Conservation (phyloP, 2,329 filamentous ascomycete species). For the Aspergillus vadensis region DNA sequence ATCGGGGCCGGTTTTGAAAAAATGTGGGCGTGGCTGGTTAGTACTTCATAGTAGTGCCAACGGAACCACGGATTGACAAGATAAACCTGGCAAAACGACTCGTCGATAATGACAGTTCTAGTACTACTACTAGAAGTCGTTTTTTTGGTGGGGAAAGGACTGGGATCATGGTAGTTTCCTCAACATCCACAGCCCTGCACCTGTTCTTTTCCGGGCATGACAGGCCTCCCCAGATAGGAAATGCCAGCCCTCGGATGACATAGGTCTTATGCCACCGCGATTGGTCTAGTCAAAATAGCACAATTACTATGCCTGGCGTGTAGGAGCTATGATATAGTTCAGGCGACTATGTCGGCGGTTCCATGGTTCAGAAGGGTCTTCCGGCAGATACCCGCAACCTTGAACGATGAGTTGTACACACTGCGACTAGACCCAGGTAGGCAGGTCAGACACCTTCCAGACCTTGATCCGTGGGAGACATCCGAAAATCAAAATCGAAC, state of each 20-base stretch:
- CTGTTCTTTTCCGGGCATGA: conserved; percentile 4
- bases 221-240: background rate
- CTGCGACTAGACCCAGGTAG: background rate
- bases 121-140: background rate
- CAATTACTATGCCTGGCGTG: background rate
- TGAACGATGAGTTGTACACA: conserved; percentile 11
- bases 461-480: background rate
- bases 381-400: conserved; percentile 21
- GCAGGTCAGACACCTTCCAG: background rate
- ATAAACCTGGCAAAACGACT: background rate
- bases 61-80: background rate
- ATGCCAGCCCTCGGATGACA: background rate
- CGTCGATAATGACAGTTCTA: background rate
- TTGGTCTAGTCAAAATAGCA: background rate
- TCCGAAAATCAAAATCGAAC: background rate
- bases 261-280: background rate
- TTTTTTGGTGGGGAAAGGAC: background rate
- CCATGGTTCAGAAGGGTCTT: conserved; percentile 17
- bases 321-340: conserved; percentile 10
- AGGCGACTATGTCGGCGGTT: conserved; percentile 15
- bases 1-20: background rate
- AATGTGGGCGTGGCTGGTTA: background rate
- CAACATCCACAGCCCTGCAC: background rate
- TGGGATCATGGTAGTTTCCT: background rate
- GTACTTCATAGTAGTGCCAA: background rate